Evolutionary conservation across 306 rosid species (phyloP).

Genomic region (Sindora glabra): DNA sequence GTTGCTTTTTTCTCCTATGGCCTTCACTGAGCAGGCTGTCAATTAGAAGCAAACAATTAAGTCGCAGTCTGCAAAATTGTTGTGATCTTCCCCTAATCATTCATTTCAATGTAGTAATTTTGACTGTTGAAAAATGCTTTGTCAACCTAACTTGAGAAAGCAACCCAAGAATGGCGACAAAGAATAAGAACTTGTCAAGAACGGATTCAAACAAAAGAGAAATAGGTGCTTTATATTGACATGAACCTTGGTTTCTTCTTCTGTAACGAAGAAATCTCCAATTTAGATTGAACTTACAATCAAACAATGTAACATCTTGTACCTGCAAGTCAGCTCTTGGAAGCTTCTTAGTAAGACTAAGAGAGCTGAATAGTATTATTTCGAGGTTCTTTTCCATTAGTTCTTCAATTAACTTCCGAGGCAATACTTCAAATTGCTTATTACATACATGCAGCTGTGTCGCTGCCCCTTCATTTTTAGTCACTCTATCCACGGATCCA

Average conservation of each 20-base stretch:
- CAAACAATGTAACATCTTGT: conserved; percentile 6
- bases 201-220: conserved; percentile 17
- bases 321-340: conserved; percentile 9
- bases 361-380: conserved; percentile 6
- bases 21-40: background rate
- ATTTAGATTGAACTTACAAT: conserved; percentile 25
- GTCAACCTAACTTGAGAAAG: conserved; percentile 4
- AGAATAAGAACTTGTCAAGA: background rate
- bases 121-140: background rate
- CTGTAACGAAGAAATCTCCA: conserved; percentile 19
- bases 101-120: background rate
- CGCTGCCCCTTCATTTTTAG: no score
- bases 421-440: background rate
- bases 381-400: no score
- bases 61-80: background rate
- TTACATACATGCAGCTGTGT: background rate
- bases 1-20: background rate
- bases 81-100: background rate
- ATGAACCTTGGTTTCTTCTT: conserved; percentile 12
- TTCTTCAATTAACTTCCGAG: no score
- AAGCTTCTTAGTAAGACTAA: background rate
- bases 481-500: no score
- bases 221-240: conserved; percentile 15
- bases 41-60: conserved; percentile 7
- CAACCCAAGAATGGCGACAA: conserved; percentile 15